phyloP scores from a whole-genome alignment of 2,329 filamentous ascomycete species.

The Phialophora chinensis region DNA sequence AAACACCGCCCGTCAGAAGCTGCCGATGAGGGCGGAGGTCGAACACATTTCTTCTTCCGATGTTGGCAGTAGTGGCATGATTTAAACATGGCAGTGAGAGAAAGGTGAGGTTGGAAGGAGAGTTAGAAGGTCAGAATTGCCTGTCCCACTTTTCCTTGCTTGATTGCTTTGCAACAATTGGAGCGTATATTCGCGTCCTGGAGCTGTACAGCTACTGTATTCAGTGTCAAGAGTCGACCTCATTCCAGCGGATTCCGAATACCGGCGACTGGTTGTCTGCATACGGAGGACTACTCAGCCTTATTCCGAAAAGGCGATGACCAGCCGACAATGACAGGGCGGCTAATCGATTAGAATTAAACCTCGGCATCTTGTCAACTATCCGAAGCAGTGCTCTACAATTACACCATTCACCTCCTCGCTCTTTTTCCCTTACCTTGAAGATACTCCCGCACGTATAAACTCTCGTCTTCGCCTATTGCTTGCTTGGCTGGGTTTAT shows the following conservation, averaged over 20 bases:
- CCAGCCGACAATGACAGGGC: not conserved
- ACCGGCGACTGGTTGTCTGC: not conserved
- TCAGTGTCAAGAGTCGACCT: not conserved
- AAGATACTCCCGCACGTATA: not conserved
- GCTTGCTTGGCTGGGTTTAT: not conserved
- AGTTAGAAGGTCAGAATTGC: not conserved
- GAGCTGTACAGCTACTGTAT: not conserved
- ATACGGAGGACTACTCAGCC: no score
- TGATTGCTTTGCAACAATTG: not conserved
- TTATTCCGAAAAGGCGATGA: no score
- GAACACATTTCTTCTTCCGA: constrained; percentile 13
- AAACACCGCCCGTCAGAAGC: not conserved
- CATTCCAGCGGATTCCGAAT: not conserved
- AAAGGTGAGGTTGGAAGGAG: not conserved
- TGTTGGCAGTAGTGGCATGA: constrained; percentile 16
- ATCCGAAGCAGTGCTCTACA: constrained; percentile 1
- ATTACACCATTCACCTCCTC: not conserved
- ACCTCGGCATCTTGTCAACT: not conserved
- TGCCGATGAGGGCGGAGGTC: not conserved
- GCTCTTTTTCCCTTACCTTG: not conserved
- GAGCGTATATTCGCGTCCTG: not conserved
- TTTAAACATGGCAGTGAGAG: constrained; percentile 3
- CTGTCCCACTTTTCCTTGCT: not conserved
- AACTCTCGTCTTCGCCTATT: not conserved
- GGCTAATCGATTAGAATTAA: not conserved